Evolutionary conservation across 139 green algal genomes (phyloP).

Genomic region (Micromonas pusilla): DNA sequence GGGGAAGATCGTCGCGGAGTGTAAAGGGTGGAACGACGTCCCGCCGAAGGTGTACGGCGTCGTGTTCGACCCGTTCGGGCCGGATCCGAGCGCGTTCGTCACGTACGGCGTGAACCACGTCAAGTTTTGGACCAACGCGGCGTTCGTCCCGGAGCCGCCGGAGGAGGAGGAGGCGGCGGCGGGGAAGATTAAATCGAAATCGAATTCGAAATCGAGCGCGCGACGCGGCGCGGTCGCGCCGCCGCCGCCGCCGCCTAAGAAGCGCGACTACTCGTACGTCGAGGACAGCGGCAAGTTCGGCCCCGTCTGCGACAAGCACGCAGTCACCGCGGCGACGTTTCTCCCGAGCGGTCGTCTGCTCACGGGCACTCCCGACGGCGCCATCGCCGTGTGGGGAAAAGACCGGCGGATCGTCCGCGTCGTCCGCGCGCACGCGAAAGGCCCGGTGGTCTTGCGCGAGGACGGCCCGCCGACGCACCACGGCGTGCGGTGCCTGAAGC

Average conservation of each 20-base stretch:
- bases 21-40: background rate
- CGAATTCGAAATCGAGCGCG: too few species aligned
- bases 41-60: background rate
- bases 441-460: background rate
- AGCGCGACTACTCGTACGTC: background rate
- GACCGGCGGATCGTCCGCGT: background rate
- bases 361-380: slow-evolving; percentile 41
- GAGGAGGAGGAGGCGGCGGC: too few species aligned
- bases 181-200: too few species aligned
- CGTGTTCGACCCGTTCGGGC: slow-evolving; percentile 7
- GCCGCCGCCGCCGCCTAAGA: too few species aligned
- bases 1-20: background rate
- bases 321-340: slow-evolving; percentile 46
- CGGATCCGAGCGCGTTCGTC: slow-evolving; percentile 42
- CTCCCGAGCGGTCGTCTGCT: slow-evolving; percentile 43
- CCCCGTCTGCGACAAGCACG: slow-evolving; percentile 26
- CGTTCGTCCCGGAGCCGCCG: too few species aligned
- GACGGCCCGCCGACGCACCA: background rate
- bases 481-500: slow-evolving; percentile 16
- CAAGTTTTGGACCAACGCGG: slow-evolving; percentile 36
- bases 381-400: slow-evolving; percentile 48
- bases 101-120: slow-evolving; percentile 61
- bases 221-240: too few species aligned
- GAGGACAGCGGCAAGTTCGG: slow-evolving; percentile 20
- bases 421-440: background rate